These are phyloP conservation scores for Vigna mungo DNA, from an alignment of 306 rosid genomes.

Conservation along the genomic window DNA sequence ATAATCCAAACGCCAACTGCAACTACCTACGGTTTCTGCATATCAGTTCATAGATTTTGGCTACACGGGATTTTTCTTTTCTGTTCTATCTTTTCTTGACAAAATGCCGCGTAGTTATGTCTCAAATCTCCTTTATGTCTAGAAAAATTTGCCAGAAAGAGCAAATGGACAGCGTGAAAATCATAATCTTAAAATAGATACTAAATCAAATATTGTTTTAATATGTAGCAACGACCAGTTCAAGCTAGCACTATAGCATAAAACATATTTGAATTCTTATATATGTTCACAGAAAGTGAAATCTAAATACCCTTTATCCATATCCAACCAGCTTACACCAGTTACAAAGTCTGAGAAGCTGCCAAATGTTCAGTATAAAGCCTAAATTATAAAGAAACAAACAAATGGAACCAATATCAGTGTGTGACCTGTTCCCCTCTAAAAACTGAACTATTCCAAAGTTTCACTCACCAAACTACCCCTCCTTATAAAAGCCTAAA, in stretches of 20 bases:
- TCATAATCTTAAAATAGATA: not conserved
- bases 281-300: slow-evolving; percentile 32
- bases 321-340: slow-evolving; percentile 44
- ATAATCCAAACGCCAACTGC: slow-evolving; percentile 15
- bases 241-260: slow-evolving; percentile 19
- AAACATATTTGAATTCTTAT: slow-evolving; percentile 8
- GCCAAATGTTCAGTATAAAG: slow-evolving; percentile 49
- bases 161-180: slow-evolving; percentile 5
- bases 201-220: not conserved
- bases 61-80: not conserved
- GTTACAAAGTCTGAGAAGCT: slow-evolving; percentile 29
- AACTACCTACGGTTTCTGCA: not conserved
- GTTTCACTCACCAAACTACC: not conserved
- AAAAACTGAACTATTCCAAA: not conserved
- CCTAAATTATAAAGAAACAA: slow-evolving; percentile 46
- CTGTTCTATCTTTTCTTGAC: not conserved
- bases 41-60: not conserved
- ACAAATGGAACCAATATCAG: slow-evolving; percentile 45
- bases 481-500: slow-evolving; percentile 23
- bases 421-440: slow-evolving; percentile 57
- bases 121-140: not conserved
- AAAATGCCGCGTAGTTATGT: not conserved
- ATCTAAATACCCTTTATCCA: slow-evolving; percentile 41
- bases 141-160: not conserved
- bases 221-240: slow-evolving; percentile 36